A percentile compares a stretch with the other conserved stretches of the same genome.
Evolutionary conservation across 2,329 filamentous ascomycete species (phyloP).

Genomic region (Verticillium zaregamsianum): DNA sequence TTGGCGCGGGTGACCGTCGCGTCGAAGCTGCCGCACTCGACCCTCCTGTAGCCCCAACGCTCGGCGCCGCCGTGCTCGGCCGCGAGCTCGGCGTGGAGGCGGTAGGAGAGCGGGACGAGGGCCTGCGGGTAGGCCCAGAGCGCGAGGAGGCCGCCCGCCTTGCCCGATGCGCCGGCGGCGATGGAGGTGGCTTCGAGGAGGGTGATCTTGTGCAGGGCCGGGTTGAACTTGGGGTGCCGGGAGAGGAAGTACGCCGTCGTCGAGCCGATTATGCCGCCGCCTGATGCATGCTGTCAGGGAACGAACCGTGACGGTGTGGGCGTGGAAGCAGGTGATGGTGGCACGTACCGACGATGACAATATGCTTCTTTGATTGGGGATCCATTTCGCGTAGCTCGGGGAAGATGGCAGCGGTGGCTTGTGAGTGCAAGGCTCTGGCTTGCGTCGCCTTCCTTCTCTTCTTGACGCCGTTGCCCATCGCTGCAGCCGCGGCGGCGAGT

Average conservation of each 20-base stretch:
- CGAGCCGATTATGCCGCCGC: constrained; percentile 88
- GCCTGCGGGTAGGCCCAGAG: constrained; percentile 86
- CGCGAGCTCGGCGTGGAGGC: constrained; percentile 79
- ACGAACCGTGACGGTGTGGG: not conserved
- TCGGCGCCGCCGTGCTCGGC: constrained; percentile 73
- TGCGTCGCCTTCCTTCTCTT: constrained; percentile 7
- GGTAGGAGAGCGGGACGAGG: constrained; percentile 82
- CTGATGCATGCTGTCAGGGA: constrained; percentile 35
- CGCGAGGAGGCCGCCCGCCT: constrained; percentile 85
- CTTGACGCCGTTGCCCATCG: constrained; percentile 3
- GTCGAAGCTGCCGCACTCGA: constrained; percentile 65
- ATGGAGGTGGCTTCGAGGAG: constrained; percentile 82
- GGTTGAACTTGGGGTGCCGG: constrained; percentile 76
- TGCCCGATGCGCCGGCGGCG: constrained; percentile 89
- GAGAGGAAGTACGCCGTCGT: constrained; percentile 91
- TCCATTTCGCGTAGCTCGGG: constrained; percentile 7
- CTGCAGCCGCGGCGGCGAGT: not conserved
- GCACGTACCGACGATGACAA: constrained; percentile 45
- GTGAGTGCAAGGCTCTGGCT: constrained; percentile 2
- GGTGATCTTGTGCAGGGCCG: constrained; percentile 70
- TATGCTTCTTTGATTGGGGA: constrained; percentile 30
- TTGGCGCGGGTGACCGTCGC: constrained; percentile 31
- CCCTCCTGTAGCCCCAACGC: constrained; percentile 80
- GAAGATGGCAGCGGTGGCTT: constrained; percentile 1
- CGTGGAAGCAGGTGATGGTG: not conserved